Evolutionary conservation across 768 basidiomycete genomes (phyloP), one percentile per base, ranked within the genome.

Genomic region (Hericium erinaceus): DNA sequence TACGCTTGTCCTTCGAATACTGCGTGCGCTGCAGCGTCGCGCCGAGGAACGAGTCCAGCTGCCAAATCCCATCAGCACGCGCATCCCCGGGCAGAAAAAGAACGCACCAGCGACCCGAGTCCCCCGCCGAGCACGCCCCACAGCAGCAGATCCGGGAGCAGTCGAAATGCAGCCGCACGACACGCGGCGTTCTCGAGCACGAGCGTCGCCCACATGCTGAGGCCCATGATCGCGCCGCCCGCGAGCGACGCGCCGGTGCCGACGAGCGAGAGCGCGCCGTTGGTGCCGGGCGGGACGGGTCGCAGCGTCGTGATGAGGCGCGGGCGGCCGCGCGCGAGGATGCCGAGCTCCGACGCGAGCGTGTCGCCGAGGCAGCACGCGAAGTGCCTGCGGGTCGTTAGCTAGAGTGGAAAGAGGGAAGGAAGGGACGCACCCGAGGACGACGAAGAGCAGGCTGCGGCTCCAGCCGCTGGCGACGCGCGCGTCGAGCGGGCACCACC

Each of bases 321-420:
- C 38, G 95, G 90, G 3, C 77, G 77, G 13, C 79, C 74, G 39
- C 67, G 68, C 24, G 92, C 87, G 46, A 97, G 76, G 61, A 97
- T 93, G 38, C 95, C 95, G 22, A 97, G 79, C 71, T 97, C 95
- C 9, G 92, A 95, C 0, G 93, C 93, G 2, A 98, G 81, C 0
- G 94, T 97, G 65, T 97, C 94, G 5, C 91, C 94, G 9, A 94
- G 76, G 67, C 89, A 92, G 69, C 89, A 93, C 2, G 85, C 85
- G 69, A 92, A 91, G 67, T 95, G 92, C 3, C 91, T 93, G 65
- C 3, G 44, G 52, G 16, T 11, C 28, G n/a, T 33, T 22, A 52
- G 40, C 13, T 6, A 18, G 12, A 20, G 52, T 13, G 22, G 15
- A 50, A 37, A 22, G 18, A 12, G 37, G 28, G 46, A 67, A 24